A percentile compares a stretch with the other conserved stretches of the same genome.
These are phyloP conservation scores for Scheffersomyces stipitis DNA, from an alignment of 805 yeast species.

Conservation along the genomic window DNA sequence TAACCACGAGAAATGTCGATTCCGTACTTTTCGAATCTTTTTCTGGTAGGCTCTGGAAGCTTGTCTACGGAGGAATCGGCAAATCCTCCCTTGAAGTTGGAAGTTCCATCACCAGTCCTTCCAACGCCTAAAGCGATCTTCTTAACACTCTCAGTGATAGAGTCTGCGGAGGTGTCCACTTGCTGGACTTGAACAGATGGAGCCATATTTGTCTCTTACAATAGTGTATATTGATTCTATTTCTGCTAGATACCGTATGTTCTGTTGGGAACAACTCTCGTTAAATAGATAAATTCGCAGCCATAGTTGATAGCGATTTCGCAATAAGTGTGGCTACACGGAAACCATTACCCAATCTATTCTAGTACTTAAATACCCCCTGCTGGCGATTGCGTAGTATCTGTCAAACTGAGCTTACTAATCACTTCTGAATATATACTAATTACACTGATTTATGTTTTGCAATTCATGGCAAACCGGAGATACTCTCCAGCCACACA, in stretches of 20 bases:
- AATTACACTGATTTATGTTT: no score
- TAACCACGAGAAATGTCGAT: constrained; percentile 28
- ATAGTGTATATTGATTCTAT: neutral
- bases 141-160: neutral
- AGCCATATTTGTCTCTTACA: neutral
- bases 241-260: no score
- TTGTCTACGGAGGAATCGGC: constrained; percentile 14
- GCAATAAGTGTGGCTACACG: neutral
- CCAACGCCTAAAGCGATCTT: neutral
- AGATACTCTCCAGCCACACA: no score
- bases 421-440: no score
- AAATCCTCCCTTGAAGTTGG: constrained; percentile 4
- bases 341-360: no score
- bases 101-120: neutral
- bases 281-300: no score
- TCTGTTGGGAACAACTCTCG: no score
- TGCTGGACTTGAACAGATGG: neutral
- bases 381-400: no score
- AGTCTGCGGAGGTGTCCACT: neutral
- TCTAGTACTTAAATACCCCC: no score
- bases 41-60: constrained; percentile 21
- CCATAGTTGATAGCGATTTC: neutral
- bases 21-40: constrained; percentile 22
- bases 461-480: no score
- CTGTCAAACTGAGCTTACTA: no score